phyloP scores from a whole-genome alignment of 192 early-diverging fungal genomes.

The Gaertneriomyces semiglobifer region DNA sequence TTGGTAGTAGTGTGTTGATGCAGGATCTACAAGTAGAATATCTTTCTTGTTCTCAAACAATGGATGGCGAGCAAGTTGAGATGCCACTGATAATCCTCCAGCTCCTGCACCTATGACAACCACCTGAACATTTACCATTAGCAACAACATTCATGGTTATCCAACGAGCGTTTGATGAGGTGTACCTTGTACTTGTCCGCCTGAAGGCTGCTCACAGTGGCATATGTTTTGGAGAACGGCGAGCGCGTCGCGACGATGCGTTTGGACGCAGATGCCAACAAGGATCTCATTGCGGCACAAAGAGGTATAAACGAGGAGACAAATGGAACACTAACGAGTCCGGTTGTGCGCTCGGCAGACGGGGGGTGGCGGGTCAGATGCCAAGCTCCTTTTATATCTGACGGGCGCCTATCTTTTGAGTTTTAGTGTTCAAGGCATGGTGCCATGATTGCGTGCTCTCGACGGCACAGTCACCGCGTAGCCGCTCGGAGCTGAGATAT shows the following conservation, averaged over 20 bases:
- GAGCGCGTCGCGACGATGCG: not conserved
- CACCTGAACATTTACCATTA: constrained; percentile 8
- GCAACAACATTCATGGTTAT: not conserved
- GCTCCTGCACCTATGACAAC: constrained; percentile 23
- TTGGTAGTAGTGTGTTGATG: constrained; percentile 57
- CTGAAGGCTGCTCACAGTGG: not conserved
- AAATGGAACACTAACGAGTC: too few species aligned
- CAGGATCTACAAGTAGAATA: constrained; percentile 25
- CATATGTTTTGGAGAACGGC: not conserved
- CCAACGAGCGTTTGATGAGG: not conserved
- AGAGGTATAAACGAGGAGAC: too few species aligned
- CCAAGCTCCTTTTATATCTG: too few species aligned
- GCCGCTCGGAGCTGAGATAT: too few species aligned
- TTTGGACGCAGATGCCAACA: too few species aligned
- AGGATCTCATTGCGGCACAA: too few species aligned
- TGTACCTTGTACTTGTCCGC: not conserved
- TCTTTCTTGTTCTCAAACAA: constrained; percentile 18
- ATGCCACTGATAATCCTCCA: constrained; percentile 17
- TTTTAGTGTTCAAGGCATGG: too few species aligned
- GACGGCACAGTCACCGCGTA: too few species aligned
- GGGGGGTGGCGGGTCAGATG: too few species aligned
- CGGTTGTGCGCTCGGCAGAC: too few species aligned
- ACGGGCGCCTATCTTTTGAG: too few species aligned
- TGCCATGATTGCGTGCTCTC: too few species aligned
- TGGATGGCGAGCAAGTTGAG: constrained; percentile 14